Evolutionary conservation across 2,329 filamentous ascomycete genomes (phyloP).

Genomic region (Fusarium beomiforme): DNA sequence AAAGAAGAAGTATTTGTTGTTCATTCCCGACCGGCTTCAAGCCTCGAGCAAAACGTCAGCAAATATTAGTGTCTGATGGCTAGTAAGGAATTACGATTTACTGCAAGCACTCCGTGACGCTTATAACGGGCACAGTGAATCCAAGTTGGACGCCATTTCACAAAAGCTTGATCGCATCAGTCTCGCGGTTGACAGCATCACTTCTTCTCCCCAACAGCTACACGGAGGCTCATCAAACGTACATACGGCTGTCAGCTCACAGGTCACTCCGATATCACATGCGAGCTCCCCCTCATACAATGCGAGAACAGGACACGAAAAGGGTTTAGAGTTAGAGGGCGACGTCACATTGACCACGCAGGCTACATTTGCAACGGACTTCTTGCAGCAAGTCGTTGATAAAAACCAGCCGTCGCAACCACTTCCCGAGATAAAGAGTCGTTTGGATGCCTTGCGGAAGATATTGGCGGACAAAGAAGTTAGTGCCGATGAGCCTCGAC

Average conservation of each 20-base stretch:
- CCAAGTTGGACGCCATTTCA: slow-evolving; percentile 3
- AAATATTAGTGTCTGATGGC: neutral
- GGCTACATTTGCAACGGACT: slow-evolving; percentile 1
- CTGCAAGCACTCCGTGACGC: no score
- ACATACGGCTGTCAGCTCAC: neutral
- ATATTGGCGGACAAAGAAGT: neutral
- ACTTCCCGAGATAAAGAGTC: neutral
- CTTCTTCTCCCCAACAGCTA: neutral
- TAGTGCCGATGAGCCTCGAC: neutral
- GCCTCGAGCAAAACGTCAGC: neutral
- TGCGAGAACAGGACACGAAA: accelerated
- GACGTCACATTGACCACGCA: slow-evolving; percentile 2
- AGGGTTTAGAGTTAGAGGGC: neutral
- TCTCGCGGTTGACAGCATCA: slow-evolving; percentile 1
- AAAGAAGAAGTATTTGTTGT: neutral
- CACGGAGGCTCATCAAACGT: neutral
- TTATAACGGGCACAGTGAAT: neutral
- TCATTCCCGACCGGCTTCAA: slow-evolving; percentile 14
- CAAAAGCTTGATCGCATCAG: slow-evolving; percentile 8
- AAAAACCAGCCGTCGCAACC: neutral
- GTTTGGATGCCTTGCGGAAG: neutral
- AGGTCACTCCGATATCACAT: neutral
- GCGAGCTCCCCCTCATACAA: neutral
- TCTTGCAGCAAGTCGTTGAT: slow-evolving; percentile 3
- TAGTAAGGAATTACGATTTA: neutral